Conservation (phyloP, 179 eudicot genomes). For the Carnegiea gigantea region DNA sequence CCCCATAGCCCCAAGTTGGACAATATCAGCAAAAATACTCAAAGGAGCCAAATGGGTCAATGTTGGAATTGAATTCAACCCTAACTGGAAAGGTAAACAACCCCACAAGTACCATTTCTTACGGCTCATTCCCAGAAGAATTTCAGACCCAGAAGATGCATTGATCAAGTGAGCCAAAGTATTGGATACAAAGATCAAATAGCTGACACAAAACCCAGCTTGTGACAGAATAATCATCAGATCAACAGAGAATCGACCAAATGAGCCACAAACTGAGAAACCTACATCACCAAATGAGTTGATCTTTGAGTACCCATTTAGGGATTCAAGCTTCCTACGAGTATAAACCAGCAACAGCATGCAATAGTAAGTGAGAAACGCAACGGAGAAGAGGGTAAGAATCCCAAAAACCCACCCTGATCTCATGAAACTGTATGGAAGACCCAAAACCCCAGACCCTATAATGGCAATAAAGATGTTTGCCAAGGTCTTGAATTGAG, state of each 20-base stretch:
- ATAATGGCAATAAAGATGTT: conserved; percentile 84
- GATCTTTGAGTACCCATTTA: conserved; percentile 44
- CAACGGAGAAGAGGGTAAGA: conserved; percentile 44
- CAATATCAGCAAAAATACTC: conserved; percentile 90
- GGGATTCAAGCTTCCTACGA: conserved; percentile 52
- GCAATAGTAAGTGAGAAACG: conserved; percentile 67
- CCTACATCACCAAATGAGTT: conserved; percentile 92
- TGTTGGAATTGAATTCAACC: conserved; percentile 79
- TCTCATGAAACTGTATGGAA: conserved; percentile 78
- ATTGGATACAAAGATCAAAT: conserved; percentile 74
- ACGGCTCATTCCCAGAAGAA: conserved; percentile 42
- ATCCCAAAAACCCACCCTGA: conserved; percentile 74
- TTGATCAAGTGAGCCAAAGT: conserved; percentile 60
- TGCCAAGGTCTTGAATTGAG: conserved; percentile 78
- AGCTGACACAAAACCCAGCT: conserved; percentile 88
- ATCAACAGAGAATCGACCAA: conserved; percentile 69
- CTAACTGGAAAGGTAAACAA: conserved; percentile 85
- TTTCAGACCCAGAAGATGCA: conserved; percentile 13
- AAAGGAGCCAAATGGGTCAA: conserved; percentile 89
- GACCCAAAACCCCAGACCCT: conserved; percentile 90
- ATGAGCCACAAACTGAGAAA: conserved; percentile 64
- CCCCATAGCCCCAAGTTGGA: conserved; percentile 84
- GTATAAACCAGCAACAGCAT: conserved; percentile 75
- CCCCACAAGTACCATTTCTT: conserved; percentile 66
- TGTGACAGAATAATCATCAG: conserved; percentile 81